Percentiles rank a stretch among this genome's conserved stretches.
phyloP scores from a whole-genome alignment of 164 flowering plant genomes.

The Cinnamomum chago region DNA sequence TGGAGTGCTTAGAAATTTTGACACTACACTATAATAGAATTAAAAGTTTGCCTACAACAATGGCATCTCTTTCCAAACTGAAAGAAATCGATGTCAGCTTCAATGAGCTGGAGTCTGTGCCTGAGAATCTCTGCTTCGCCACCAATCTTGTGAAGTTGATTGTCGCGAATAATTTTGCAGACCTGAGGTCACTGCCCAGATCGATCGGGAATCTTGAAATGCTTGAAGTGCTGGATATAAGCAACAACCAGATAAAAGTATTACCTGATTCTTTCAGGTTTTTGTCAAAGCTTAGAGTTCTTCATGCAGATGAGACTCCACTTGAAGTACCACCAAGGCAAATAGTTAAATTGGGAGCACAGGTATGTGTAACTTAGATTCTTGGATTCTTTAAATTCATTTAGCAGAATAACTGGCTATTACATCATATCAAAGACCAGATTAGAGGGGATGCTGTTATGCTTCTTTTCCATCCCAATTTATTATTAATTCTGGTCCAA shows the following conservation, averaged over 20 bases:
- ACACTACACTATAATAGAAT: conserved; percentile 57
- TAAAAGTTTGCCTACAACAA: conserved; percentile 57
- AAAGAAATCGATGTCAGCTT: conserved; percentile 68
- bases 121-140: conserved; percentile 59
- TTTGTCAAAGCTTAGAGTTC: conserved; percentile 51
- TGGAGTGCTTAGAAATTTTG: conserved; percentile 50
- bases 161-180: conserved; percentile 63
- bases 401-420: not conserved
- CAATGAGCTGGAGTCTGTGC: conserved; percentile 58
- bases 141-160: conserved; percentile 48
- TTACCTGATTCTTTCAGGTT: conserved; percentile 65
- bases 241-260: conserved; percentile 50
- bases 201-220: conserved; percentile 63
- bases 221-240: conserved; percentile 73
- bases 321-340: conserved; percentile 66
- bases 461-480: not conserved
- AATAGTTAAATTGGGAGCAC: conserved; percentile 52
- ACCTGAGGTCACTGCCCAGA: conserved; percentile 52
- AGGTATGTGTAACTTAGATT: conserved; percentile 33
- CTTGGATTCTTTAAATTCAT: not conserved
- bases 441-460: not conserved
- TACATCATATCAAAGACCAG: not conserved
- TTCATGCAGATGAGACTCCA: conserved; percentile 65
- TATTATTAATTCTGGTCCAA: too few relatives aligned
- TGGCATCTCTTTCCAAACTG: conserved; percentile 46